Percentiles rank a stretch among this genome's conserved stretches.
phyloP scores from a whole-genome alignment of 441 rosid species.

The Cnidoscolus chayamansa region DNA sequence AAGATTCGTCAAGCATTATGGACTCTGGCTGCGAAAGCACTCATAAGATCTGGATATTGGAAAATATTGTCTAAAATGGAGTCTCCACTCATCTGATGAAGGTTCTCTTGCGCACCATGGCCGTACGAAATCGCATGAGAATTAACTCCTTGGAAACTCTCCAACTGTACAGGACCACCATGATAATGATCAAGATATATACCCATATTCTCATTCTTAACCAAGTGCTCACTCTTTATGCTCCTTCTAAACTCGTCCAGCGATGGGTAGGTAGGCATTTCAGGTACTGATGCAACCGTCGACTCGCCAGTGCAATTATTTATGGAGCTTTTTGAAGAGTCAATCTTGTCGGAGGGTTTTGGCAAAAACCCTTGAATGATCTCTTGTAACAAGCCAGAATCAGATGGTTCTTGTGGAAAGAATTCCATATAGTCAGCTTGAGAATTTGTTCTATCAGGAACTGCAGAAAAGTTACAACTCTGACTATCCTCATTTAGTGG shows the following conservation, averaged over 20 bases:
- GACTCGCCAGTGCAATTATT: slow-evolving; percentile 13
- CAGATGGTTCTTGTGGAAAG: slow-evolving; percentile 50
- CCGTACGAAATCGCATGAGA: slow-evolving; percentile 12
- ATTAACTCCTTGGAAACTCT: slow-evolving; percentile 27
- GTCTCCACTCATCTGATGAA: slow-evolving; percentile 26
- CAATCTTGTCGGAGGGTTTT: slow-evolving; percentile 30
- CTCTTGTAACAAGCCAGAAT: slow-evolving; percentile 76
- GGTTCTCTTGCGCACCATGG: slow-evolving; percentile 5
- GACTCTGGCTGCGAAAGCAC: slow-evolving; percentile 37
- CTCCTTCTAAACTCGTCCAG: slow-evolving; percentile 11
- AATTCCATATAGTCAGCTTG: slow-evolving; percentile 31
- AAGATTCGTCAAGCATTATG: slow-evolving; percentile 32
- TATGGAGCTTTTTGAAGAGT: slow-evolving; percentile 8
- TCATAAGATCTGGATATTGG: slow-evolving; percentile 36
- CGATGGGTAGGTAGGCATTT: neutral
- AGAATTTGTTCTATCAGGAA: neutral
- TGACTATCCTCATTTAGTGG: slow-evolving; percentile 18
- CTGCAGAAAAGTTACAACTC: neutral
- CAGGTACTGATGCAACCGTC: slow-evolving; percentile 14
- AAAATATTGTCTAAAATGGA: slow-evolving; percentile 32
- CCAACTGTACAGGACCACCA: slow-evolving; percentile 18
- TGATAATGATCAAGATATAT: slow-evolving; percentile 14
- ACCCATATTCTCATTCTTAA: neutral
- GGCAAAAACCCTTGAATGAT: slow-evolving; percentile 68
- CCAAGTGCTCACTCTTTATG: slow-evolving; percentile 3